These are phyloP conservation scores for Phascolomyces articulosus DNA, from an alignment of 371 early-diverging fungal genomes.

Conservation along the genomic window DNA sequence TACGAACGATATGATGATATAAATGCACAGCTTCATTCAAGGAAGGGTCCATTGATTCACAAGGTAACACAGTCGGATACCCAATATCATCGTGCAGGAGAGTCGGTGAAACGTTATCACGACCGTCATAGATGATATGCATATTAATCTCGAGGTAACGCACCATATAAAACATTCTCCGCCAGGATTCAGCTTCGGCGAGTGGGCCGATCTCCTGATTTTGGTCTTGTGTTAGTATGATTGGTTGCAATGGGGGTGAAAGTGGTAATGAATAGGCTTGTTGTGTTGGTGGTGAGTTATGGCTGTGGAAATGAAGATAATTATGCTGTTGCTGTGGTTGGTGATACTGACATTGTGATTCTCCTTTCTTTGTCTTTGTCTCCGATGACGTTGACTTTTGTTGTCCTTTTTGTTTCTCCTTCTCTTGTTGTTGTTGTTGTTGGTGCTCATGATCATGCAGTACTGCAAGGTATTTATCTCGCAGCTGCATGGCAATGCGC, in stretches of 20 bases:
- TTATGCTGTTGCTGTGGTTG: no score
- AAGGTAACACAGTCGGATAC: constrained; percentile 28
- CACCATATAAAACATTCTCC: constrained; percentile 37
- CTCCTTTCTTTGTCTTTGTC: not conserved
- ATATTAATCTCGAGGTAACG: constrained; percentile 35
- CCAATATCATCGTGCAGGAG: constrained; percentile 39
- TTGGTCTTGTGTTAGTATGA: constrained; percentile 5
- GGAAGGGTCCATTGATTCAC: constrained; percentile 16
- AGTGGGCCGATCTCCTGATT: constrained; percentile 1
- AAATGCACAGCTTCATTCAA: constrained; percentile 9
- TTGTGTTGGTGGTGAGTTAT: no score
- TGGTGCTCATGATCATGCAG: constrained; percentile 6
- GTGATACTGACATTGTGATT: no score
- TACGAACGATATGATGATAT: constrained; percentile 28
- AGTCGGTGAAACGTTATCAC: constrained; percentile 24
- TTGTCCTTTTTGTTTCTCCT: not conserved
- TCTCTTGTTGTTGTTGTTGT: not conserved
- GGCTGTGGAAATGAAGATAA: no score
- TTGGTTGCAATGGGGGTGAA: constrained; percentile 1
- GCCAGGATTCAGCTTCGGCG: constrained; percentile 41
- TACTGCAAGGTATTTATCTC: constrained; percentile 22
- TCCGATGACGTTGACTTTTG: not conserved
- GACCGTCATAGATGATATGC: constrained; percentile 31
- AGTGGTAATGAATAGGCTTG: no score
- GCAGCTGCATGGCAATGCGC: constrained; percentile 37